These are phyloP conservation scores for Chimonanthus praecox DNA, from an alignment of 164 flowering plant species.

Conservation along the genomic window DNA sequence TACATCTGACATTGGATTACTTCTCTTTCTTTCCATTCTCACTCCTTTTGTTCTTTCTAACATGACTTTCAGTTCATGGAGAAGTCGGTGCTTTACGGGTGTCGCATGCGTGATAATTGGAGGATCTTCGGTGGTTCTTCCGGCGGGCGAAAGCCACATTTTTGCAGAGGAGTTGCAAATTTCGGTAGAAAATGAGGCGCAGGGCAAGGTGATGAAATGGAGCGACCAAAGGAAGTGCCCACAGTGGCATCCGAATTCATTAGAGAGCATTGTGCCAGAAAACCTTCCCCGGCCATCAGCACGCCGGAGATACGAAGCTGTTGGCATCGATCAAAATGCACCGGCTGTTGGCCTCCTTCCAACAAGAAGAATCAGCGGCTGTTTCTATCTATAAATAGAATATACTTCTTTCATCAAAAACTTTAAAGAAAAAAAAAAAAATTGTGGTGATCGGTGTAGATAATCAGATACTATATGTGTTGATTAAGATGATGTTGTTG, in stretches of 20 bases:
- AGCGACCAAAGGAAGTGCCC: constrained; percentile 10
- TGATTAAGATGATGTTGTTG: background rate
- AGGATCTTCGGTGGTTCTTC: background rate
- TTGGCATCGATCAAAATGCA: background rate
- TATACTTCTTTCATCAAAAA: background rate
- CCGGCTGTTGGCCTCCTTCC: background rate
- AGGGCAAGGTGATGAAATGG: background rate
- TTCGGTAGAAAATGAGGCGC: background rate
- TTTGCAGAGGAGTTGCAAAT: background rate
- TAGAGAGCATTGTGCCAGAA: constrained; percentile 8
- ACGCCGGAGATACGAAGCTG: background rate
- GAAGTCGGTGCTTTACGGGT: background rate
- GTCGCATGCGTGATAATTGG: background rate
- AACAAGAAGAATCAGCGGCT: background rate
- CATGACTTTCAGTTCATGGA: background rate
- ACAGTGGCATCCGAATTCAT: constrained; percentile 8
- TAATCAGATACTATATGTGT: background rate
- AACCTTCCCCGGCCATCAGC: constrained; percentile 6
- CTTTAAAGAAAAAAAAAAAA: too few species aligned
- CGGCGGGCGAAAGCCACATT: background rate
- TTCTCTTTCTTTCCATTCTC: too few species aligned
- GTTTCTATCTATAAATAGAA: constrained; percentile 1
- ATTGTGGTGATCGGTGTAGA: too few species aligned
- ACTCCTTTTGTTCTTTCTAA: too few species aligned
- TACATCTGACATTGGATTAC: too few species aligned